These are phyloP conservation scores for Kondoa malvinella DNA, from an alignment of 768 basidiomycete genomes.

Conservation along the genomic window DNA sequence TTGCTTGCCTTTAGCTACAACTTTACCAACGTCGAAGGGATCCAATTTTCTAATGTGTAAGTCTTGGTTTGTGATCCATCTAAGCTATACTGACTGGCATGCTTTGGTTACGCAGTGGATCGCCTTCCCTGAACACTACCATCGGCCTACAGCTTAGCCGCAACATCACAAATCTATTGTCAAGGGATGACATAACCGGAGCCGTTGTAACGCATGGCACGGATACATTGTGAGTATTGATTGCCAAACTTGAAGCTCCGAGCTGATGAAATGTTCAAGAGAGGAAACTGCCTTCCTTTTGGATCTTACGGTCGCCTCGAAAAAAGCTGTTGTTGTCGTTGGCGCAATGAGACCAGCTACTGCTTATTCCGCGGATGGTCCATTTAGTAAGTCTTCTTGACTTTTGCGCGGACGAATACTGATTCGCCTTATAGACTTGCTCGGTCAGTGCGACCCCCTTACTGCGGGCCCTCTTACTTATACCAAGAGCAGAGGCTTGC, in stretches of 20 bases:
- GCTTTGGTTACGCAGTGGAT: no score
- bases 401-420: background rate
- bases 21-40: slow-evolving; percentile 20
- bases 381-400: background rate
- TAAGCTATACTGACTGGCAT: no score
- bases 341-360: slow-evolving; percentile 31
- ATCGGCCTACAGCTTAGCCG: background rate
- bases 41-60: slow-evolving; percentile 23
- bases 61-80: no score
- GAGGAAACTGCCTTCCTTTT: slow-evolving; percentile 31
- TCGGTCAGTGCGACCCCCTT: no score
- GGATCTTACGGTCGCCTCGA: slow-evolving; percentile 29
- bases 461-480: no score
- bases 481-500: no score
- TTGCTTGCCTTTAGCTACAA: no score
- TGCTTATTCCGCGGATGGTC: slow-evolving; percentile 26
- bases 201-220: slow-evolving; percentile 7
- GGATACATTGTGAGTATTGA: background rate
- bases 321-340: slow-evolving; percentile 29
- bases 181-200: background rate
- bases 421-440: no score
- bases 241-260: background rate
- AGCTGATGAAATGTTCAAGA: slow-evolving; percentile 27
- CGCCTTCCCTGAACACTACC: slow-evolving; percentile 8
- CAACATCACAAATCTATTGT: slow-evolving; percentile 3